These are phyloP conservation scores for Somion occarium DNA, from an alignment of 1,284 basidiomycete species.

Conservation along the genomic window DNA sequence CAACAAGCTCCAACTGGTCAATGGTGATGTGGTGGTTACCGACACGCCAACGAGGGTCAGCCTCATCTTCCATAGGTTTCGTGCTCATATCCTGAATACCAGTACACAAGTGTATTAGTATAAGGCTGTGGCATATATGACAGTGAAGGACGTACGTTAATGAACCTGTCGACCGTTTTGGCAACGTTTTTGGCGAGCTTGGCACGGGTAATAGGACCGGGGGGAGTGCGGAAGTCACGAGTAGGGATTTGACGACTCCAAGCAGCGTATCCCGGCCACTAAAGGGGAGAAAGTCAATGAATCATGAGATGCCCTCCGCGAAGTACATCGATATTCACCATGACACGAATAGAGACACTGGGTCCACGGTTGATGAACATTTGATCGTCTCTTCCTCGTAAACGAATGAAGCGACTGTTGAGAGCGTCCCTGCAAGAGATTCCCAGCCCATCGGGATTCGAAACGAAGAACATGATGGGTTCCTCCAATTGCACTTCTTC, in stretches of 20 bases:
- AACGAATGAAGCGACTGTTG: slow-evolving; percentile 35
- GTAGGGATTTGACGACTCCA: slow-evolving; percentile 79
- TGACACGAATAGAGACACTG: slow-evolving; percentile 70
- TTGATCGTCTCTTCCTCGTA: slow-evolving; percentile 49
- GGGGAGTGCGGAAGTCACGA: slow-evolving; percentile 69
- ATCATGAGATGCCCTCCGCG: too few species aligned
- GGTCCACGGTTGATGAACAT: slow-evolving; percentile 69
- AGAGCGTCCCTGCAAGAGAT: slow-evolving; percentile 53
- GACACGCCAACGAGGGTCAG: slow-evolving; percentile 55
- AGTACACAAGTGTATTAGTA: neutral
- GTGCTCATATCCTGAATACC: slow-evolving; percentile 40
- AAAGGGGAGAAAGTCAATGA: slow-evolving; percentile 1
- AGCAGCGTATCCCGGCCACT: slow-evolving; percentile 75
- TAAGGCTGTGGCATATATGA: neutral
- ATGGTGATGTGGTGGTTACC: slow-evolving; percentile 50
- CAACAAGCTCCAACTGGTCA: slow-evolving; percentile 64
- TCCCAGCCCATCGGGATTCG: slow-evolving; percentile 44
- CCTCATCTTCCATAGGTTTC: slow-evolving; percentile 52
- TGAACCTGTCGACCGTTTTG: slow-evolving; percentile 32
- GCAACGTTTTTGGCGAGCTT: slow-evolving; percentile 38
- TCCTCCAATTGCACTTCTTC: slow-evolving; percentile 56
- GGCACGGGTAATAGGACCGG: slow-evolving; percentile 53
- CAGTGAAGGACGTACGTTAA: slow-evolving; percentile 25
- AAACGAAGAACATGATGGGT: slow-evolving; percentile 57
- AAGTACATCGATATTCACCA: too few species aligned